Percentiles rank a stretch among this genome's conserved stretches.
phyloP scores from a whole-genome alignment of 2,329 filamentous ascomycete genomes.

The Chaetomium strumarium region DNA sequence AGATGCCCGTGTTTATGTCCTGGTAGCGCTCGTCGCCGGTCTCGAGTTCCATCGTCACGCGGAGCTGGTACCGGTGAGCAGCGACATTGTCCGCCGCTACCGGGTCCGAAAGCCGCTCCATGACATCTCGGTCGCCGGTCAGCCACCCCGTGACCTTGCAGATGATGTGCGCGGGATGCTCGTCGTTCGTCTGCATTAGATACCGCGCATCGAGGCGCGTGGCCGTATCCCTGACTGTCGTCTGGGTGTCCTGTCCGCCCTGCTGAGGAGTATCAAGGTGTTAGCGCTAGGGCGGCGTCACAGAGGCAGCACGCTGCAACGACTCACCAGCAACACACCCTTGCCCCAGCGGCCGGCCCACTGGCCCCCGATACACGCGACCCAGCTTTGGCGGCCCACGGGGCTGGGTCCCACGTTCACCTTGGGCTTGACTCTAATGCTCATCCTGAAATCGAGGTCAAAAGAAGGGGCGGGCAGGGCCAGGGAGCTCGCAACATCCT shows the following conservation, averaged over 20 bases:
- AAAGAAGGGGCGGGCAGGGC: slow-evolving; percentile 20
- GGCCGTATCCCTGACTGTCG: slow-evolving; percentile 19
- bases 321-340: slow-evolving; percentile 21
- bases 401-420: slow-evolving; percentile 16
- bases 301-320: background rate
- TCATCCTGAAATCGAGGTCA: slow-evolving; percentile 24
- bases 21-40: slow-evolving; percentile 26
- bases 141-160: slow-evolving; percentile 26
- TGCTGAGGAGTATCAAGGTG: slow-evolving; percentile 6
- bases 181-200: slow-evolving; percentile 25
- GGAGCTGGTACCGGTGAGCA: slow-evolving; percentile 23
- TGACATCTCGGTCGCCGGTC: slow-evolving; percentile 24
- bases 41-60: slow-evolving; percentile 25
- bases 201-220: slow-evolving; percentile 24
- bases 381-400: slow-evolving; percentile 21
- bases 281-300: background rate
- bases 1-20: slow-evolving; percentile 24
- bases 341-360: slow-evolving; percentile 25
- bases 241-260: slow-evolving; percentile 24
- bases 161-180: slow-evolving; percentile 23
- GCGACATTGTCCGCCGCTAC: slow-evolving; percentile 24
- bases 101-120: slow-evolving; percentile 24
- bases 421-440: slow-evolving; percentile 24
- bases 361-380: slow-evolving; percentile 22
- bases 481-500: slow-evolving; percentile 23